Percentiles rank a stretch among this genome's conserved stretches.
phyloP scores from a whole-genome alignment of 2,329 filamentous ascomycete species.

The Calonectria ilicicola region DNA sequence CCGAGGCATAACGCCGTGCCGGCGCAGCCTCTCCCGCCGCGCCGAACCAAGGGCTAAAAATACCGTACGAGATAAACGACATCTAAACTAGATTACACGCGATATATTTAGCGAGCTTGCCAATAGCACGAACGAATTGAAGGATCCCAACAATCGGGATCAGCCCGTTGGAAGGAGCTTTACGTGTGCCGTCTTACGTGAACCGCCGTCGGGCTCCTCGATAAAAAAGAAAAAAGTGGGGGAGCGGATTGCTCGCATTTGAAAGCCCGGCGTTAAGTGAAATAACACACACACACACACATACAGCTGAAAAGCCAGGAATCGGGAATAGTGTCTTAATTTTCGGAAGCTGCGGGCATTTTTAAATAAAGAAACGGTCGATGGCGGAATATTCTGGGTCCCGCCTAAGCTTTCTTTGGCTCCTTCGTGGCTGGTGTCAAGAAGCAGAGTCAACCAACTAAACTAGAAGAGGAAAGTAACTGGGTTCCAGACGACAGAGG shows the following conservation, averaged over 20 bases:
- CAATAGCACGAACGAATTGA: neutral
- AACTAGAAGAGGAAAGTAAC: neutral
- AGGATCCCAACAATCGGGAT: neutral
- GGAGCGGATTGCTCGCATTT: too few species aligned
- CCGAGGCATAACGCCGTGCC: neutral
- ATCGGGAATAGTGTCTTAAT: neutral
- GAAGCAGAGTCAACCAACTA: too few species aligned
- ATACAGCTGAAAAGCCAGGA: too few species aligned
- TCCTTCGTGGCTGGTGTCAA: too few species aligned
- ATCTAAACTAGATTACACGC: neutral
- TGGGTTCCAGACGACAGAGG: neutral
- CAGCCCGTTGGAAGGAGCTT: neutral
- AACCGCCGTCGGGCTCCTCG: too few species aligned
- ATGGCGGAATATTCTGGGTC: neutral
- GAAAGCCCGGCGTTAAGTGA: too few species aligned
- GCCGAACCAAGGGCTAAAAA: neutral
- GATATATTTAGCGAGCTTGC: neutral
- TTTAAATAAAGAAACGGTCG: too few species aligned
- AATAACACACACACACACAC: neutral
- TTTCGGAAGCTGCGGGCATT: neutral
- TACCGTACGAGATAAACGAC: neutral
- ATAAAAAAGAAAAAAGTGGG: neutral
- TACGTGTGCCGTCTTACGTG: too few species aligned
- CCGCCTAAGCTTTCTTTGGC: too few species aligned
- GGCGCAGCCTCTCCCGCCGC: neutral